Conservation (phyloP, 495 filamentous ascomycete genomes). For the Neurospora sp. region DNA sequence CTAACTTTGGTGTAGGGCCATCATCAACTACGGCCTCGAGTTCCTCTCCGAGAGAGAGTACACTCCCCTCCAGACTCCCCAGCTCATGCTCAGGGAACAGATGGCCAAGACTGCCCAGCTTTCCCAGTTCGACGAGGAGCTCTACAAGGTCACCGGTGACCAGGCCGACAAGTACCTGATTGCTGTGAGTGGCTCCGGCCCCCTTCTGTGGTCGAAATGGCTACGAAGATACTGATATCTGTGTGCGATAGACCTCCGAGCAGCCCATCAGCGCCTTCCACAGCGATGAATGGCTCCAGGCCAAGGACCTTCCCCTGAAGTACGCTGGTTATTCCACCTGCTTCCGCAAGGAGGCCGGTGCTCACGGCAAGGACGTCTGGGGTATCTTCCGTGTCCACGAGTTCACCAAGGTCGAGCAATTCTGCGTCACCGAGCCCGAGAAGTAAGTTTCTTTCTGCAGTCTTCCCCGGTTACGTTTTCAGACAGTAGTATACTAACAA, state of each 20-base stretch:
- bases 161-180: conserved; percentile 92
- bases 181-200: conserved; percentile 35
- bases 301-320: conserved; percentile 78
- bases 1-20: conserved; percentile 34
- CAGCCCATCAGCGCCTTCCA: conserved; percentile 91
- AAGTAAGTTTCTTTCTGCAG: conserved; percentile 26
- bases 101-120: conserved; percentile 99
- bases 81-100: conserved; percentile 89
- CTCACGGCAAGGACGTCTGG: conserved; percentile 93
- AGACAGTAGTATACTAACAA: background rate
- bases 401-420: conserved; percentile 98
- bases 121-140: conserved; percentile 92
- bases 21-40: conserved; percentile 89
- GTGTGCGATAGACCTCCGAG: conserved; percentile 57
- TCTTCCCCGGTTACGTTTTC: background rate
- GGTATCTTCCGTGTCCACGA: conserved; percentile 97
- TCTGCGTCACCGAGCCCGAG: conserved; percentile 87
- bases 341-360: conserved; percentile 89
- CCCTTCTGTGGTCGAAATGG: background rate
- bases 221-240: background rate
- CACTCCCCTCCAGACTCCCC: conserved; percentile 82
- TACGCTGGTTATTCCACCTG: conserved; percentile 92
- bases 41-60: conserved; percentile 72
- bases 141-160: conserved; percentile 91
- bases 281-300: conserved; percentile 82